Conservation (phyloP, 2,329 filamentous ascomycete genomes). For the Fusarium irregulare region DNA sequence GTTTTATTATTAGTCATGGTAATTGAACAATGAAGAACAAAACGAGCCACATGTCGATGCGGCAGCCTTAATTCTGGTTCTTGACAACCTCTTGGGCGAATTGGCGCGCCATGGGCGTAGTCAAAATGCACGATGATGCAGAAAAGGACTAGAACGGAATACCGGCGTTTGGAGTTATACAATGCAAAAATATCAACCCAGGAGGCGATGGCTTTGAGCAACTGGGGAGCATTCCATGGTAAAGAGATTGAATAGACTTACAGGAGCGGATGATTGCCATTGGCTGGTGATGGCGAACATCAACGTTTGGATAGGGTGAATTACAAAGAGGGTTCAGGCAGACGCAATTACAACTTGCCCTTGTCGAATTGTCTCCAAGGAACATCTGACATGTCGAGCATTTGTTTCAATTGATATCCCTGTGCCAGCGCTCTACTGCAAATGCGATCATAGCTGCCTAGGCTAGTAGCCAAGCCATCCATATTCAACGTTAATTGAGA, state of each 20-base stretch:
- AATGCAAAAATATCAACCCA: constrained; percentile 23
- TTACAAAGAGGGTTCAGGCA: constrained; percentile 6
- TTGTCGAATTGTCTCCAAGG: not conserved
- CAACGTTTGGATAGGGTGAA: constrained; percentile 13
- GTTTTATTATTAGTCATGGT: not conserved
- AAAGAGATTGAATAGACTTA: constrained; percentile 7
- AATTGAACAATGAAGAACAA: not conserved
- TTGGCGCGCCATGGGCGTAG: not conserved
- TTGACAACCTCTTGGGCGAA: not conserved
- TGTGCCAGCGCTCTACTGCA: not conserved
- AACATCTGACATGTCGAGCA: not conserved
- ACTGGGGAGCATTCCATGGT: constrained; percentile 16
- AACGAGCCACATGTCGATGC: not conserved
- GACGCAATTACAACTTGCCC: not conserved
- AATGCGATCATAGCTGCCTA: not conserved
- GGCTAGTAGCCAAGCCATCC: not conserved
- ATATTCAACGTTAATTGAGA: constrained; percentile 5
- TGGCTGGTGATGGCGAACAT: constrained; percentile 33
- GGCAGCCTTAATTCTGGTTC: not conserved
- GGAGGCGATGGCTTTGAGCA: constrained; percentile 12
- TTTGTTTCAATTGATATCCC: not conserved
- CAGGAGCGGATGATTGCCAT: constrained; percentile 18
- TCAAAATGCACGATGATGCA: constrained; percentile 1
- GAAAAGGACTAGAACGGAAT: constrained; percentile 4
- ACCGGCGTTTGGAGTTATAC: constrained; percentile 43